phyloP scores from a whole-genome alignment of 169 alveolate genomes.

The Babesia gibsoni region DNA sequence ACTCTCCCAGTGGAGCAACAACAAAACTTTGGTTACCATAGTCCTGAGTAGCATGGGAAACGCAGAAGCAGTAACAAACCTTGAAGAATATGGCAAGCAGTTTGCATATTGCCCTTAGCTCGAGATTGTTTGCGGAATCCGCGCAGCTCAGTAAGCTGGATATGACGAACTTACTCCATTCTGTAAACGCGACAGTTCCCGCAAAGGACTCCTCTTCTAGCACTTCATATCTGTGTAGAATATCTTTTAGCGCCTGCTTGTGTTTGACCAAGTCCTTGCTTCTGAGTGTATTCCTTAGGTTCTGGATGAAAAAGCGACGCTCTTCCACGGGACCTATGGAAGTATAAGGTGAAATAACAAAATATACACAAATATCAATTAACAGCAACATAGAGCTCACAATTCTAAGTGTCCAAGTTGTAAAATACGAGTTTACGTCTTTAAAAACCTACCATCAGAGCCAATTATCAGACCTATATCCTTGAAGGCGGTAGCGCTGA shows the following conservation, averaged over 20 bases:
- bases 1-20: slow-evolving; percentile 27
- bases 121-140: slow-evolving; percentile 19
- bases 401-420: no score
- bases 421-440: no score
- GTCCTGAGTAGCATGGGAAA: slow-evolving; percentile 5
- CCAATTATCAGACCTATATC: slow-evolving; percentile 31
- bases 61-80: slow-evolving; percentile 1
- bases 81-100: slow-evolving; percentile 52
- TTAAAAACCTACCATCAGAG: slow-evolving; percentile 18
- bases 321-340: slow-evolving; percentile 9
- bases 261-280: slow-evolving; percentile 43
- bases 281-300: slow-evolving; percentile 35
- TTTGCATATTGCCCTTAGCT: slow-evolving; percentile 38
- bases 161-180: slow-evolving; percentile 4
- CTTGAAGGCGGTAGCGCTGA: slow-evolving; percentile 27
- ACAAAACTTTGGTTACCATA: slow-evolving; percentile 30
- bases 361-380: no score
- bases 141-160: slow-evolving; percentile 27
- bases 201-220: not conserved
- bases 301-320: slow-evolving; percentile 34
- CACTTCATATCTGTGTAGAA: slow-evolving; percentile 10
- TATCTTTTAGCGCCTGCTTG: slow-evolving; percentile 35
- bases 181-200: not conserved
- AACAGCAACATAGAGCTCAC: no score
- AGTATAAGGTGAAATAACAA: no score